Percentiles rank a stretch among this genome's conserved stretches.
These are phyloP conservation scores for Cyclotella atomus DNA, from an alignment of 108 stramenopile species.

Conservation along the genomic window DNA sequence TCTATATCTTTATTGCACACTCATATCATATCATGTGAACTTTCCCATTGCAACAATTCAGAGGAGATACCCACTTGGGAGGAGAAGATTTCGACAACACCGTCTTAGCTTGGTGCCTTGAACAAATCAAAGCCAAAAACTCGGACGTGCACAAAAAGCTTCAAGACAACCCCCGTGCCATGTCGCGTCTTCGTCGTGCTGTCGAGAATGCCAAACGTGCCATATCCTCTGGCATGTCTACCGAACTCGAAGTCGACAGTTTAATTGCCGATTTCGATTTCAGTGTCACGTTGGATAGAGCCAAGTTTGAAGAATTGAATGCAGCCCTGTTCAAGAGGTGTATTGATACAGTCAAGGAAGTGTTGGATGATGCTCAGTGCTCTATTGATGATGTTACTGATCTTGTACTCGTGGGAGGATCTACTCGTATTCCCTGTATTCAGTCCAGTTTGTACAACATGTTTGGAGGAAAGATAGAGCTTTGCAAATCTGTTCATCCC, in stretches of 20 bases:
- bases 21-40: no score
- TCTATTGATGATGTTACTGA: constrained; percentile 69
- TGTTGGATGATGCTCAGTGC: constrained; percentile 74
- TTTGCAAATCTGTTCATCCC: constrained; percentile 77
- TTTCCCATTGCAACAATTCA: not conserved
- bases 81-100: constrained; percentile 95
- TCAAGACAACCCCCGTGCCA: constrained; percentile 56
- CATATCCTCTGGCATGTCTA: constrained; percentile 59
- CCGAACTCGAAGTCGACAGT: constrained; percentile 68
- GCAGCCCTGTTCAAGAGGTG: constrained; percentile 59
- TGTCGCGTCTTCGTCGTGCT: constrained; percentile 68
- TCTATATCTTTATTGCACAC: no score
- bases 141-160: constrained; percentile 51
- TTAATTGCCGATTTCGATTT: constrained; percentile 57
- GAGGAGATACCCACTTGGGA: constrained; percentile 89
- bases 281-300: constrained; percentile 42
- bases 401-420: constrained; percentile 78
- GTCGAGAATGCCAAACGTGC: constrained; percentile 84
- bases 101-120: constrained; percentile 83
- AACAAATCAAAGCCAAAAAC: constrained; percentile 68
- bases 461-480: constrained; percentile 69
- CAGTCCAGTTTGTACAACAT: constrained; percentile 60
- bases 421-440: constrained; percentile 69
- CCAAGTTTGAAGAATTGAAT: constrained; percentile 64
- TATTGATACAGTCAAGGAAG: constrained; percentile 78